Conservation (phyloP, 345 rosid genomes). For the Eucalyptus regnans region DNA sequence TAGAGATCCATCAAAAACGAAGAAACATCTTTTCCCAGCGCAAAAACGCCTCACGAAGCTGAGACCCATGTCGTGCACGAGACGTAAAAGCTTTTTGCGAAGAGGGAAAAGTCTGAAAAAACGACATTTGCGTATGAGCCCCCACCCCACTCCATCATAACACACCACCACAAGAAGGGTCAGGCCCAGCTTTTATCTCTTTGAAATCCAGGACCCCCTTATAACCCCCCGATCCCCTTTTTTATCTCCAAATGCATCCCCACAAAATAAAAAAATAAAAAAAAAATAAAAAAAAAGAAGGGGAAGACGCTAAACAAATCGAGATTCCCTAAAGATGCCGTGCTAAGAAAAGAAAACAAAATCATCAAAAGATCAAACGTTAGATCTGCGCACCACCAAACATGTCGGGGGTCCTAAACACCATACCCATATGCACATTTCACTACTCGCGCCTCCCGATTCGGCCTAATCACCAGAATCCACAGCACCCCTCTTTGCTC, state of each 20-base stretch:
- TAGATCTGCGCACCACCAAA: background rate
- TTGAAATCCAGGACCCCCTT: background rate
- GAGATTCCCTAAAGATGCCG: background rate
- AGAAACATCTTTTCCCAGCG: background rate
- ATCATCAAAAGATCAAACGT: background rate
- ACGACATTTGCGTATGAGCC: background rate
- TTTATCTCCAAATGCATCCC: background rate
- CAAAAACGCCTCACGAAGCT: background rate
- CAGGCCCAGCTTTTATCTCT: background rate
- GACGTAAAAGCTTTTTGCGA: background rate
- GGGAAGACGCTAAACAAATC: background rate
- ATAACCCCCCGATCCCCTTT: background rate
- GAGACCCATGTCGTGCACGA: background rate
- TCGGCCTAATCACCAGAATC: background rate
- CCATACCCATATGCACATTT: background rate
- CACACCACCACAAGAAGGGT: background rate
- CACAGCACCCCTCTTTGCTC: background rate
- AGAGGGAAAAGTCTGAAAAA: background rate
- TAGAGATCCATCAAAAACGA: background rate
- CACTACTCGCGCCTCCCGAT: background rate
- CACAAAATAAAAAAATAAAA: background rate
- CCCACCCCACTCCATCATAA: background rate
- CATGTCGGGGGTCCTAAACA: background rate
- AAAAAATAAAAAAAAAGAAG: background rate
- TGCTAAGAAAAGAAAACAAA: background rate